phyloP scores from a whole-genome alignment of 2,329 filamentous ascomycete species.

The Microdochium paspali region DNA sequence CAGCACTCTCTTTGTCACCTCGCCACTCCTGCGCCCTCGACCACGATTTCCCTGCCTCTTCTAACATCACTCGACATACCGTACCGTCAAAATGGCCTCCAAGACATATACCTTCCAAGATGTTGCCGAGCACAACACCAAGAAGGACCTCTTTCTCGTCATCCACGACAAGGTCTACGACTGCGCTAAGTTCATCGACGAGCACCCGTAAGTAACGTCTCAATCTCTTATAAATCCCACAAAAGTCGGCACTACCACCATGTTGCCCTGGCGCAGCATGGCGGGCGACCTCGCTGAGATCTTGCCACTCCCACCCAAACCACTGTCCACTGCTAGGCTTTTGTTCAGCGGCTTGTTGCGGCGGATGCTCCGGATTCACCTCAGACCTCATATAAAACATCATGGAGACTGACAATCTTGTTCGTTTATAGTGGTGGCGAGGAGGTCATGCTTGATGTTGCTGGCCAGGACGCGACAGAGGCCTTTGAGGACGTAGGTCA shows the following conservation, averaged over 20 bases:
- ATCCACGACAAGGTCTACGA: slow-evolving; percentile 98
- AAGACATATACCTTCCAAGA: slow-evolving; percentile 66
- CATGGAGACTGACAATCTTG: not conserved
- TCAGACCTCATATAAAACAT: no score
- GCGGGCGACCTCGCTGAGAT: no score
- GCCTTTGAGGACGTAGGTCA: slow-evolving; percentile 99
- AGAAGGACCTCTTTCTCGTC: slow-evolving; percentile 88
- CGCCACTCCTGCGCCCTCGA: no score
- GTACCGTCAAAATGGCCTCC: slow-evolving; percentile 26
- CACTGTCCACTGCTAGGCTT: no score
- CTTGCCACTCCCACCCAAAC: no score
- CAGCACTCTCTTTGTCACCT: no score
- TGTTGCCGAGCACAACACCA: slow-evolving; percentile 76
- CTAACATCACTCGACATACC: not conserved
- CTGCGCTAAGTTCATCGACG: slow-evolving; percentile 79
- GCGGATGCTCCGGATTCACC: no score
- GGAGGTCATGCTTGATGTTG: slow-evolving; percentile 94
- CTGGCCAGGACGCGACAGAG: slow-evolving; percentile 91
- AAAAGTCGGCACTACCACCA: not conserved
- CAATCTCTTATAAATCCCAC: slow-evolving; percentile 1
- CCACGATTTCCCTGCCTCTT: not conserved
- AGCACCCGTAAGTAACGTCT: slow-evolving; percentile 67
- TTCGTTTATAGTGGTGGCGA: slow-evolving; percentile 70
- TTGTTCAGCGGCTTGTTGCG: no score
- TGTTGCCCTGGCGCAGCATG: no score